Base-by-base conservation (phyloP, 495 filamentous ascomycete genomes). In the Pseudoneurospora amorphoporcata region DNA sequence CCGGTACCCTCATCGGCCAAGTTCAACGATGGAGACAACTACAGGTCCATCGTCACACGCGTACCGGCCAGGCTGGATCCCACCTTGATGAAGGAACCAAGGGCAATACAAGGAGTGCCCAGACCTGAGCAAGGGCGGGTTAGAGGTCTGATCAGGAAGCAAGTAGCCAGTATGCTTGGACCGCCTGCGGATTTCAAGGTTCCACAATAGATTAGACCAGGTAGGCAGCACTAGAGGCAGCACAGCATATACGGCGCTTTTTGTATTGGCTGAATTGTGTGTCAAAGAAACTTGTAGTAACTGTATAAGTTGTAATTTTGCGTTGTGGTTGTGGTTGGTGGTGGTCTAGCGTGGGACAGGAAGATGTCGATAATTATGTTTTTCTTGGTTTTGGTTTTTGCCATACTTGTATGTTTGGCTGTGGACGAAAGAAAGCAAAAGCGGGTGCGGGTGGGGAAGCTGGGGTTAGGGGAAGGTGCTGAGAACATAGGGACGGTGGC, bases 1-100 rank as follows among this genome's bases (percentile, higher is more conserved):
- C 92, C 90, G 68, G 88, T 90, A 19, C 90, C 93, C 8, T 91
- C 84, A 72, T 91, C 84, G 72, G 88, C 89, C 71, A 89, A 91
- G 75, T 89, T 95, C 70, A 88, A 90, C 14, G 90, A 65, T 29
- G 53, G 53, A 32, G 53, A 89, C 23, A 93, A 97, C 72, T 85
- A 87, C 72, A 77, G 82, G 69, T 70, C 78, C 35, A 79, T 88
- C 53, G 75, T 83, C 86, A 92, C 81, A 8, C 78, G 87, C 37
- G 82, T 91, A 32, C 95, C 95, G 41, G 89, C 92, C 38, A 94
- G 92, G 79, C 85, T 99, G 38, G 95, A 98, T 76, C 86, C 89
- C 39, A 87, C 89, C 12, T 83, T 97, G 68, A 97, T 99, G 94
- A 91, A 91, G 80, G 95, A 97, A 78, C 91, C 92, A 70, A 86